These are phyloP conservation scores for Cladobotryum protrusum DNA, from an alignment of 2,329 filamentous ascomycete genomes.

Conservation along the genomic window DNA sequence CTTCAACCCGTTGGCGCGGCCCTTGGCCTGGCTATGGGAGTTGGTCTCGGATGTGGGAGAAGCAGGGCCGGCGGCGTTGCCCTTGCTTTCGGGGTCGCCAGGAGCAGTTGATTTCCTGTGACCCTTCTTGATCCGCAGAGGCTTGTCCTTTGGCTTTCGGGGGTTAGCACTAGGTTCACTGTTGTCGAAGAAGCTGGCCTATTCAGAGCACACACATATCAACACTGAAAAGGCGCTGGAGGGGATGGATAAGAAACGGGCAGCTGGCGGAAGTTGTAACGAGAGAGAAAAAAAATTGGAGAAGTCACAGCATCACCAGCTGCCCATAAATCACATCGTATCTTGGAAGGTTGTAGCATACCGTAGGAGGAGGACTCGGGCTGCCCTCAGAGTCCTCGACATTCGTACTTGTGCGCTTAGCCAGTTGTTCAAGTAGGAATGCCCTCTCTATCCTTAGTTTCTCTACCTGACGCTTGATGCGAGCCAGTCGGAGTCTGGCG, in stretches of 20 bases:
- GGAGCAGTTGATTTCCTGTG: constrained; percentile 55
- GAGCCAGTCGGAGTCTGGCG: constrained; percentile 68
- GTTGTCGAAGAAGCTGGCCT: constrained; percentile 26
- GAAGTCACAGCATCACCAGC: neutral
- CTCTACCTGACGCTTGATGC: constrained; percentile 78
- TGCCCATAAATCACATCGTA: no score
- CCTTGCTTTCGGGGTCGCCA: constrained; percentile 35
- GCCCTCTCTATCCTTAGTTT: constrained; percentile 86
- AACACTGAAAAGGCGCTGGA: constrained; percentile 21
- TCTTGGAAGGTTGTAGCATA: constrained; percentile 35
- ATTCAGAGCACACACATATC: constrained; percentile 28
- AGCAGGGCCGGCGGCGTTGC: constrained; percentile 40
- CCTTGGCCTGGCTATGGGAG: constrained; percentile 29
- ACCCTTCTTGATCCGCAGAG: constrained; percentile 66
- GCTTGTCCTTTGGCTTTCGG: constrained; percentile 68
- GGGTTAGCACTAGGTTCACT: constrained; percentile 30
- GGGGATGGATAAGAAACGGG: neutral
- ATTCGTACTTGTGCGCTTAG: constrained; percentile 66
- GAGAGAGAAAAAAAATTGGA: constrained; percentile 5
- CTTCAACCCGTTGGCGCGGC: constrained; percentile 36
- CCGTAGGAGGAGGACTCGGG: constrained; percentile 72
- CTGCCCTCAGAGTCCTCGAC: constrained; percentile 75
- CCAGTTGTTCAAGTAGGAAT: constrained; percentile 65
- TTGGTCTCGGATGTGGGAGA: constrained; percentile 46
- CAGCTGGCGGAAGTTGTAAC: neutral